Conservation (phyloP, 225 moss, liverwort and hornwort genomes). For the Ulota crispa region DNA sequence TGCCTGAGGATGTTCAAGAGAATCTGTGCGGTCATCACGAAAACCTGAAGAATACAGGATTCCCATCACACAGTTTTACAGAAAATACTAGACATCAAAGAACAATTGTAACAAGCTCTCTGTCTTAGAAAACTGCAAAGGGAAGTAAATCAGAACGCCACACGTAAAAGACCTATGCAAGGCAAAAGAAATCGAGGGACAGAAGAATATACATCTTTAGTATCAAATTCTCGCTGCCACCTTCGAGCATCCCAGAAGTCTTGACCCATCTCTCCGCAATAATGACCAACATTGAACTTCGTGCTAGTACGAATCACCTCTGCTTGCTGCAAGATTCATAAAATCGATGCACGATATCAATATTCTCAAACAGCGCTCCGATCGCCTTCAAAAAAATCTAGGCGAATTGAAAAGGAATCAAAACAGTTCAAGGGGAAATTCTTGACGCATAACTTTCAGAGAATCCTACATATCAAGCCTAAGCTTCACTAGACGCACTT, state of each 20-base stretch:
- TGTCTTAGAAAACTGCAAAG: not conserved
- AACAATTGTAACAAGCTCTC: not conserved
- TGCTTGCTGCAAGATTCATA: conserved; percentile 73
- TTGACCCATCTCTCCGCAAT: conserved; percentile 99
- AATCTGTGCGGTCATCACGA: conserved; percentile 99
- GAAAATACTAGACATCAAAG: not conserved
- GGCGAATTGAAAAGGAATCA: not conserved
- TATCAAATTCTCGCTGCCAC: conserved; percentile 99
- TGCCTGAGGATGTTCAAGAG: conserved; percentile 93
- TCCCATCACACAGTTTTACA: conserved; percentile 15
- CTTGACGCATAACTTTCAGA: not conserved
- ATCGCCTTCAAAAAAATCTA: not conserved
- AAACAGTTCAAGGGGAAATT: not conserved
- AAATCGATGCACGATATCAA: not conserved
- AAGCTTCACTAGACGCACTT: not conserved
- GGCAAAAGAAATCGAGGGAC: not conserved
- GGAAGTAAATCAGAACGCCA: not conserved
- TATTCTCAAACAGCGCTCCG: not conserved
- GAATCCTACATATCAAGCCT: not conserved
- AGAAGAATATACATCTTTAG: conserved; percentile 71
- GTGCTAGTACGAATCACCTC: conserved; percentile 96
- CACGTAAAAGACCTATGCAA: not conserved
- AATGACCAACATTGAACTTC: conserved; percentile 89
- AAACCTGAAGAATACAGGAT: conserved; percentile 60
- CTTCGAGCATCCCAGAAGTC: conserved; percentile 99